phyloP scores from a whole-genome alignment of 768 basidiomycete genomes.

The Cubamyces lactineus region DNA sequence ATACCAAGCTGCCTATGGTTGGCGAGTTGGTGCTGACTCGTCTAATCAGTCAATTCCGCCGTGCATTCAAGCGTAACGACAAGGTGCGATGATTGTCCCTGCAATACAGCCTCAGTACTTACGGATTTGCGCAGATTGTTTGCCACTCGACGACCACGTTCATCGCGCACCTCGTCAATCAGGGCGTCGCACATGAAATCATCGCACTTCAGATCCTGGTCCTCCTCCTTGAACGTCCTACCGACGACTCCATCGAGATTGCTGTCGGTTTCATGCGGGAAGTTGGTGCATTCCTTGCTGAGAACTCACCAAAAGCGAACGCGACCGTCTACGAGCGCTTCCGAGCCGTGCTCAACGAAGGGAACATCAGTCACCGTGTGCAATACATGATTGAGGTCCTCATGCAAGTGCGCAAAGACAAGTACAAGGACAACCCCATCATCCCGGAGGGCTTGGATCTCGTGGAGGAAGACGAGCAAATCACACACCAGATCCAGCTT shows the following conservation, averaged over 20 bases:
- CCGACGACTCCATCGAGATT: slow-evolving; percentile 98
- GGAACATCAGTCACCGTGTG: slow-evolving; percentile 90
- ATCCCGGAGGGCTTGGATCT: slow-evolving; percentile 93
- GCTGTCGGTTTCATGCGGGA: slow-evolving; percentile 97
- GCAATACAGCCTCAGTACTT: background rate
- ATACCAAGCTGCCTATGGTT: slow-evolving; percentile 95
- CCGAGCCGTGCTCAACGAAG: slow-evolving; percentile 95
- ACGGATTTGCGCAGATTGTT: slow-evolving; percentile 60
- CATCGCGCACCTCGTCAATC: slow-evolving; percentile 89
- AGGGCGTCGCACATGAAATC: slow-evolving; percentile 91
- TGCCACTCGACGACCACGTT: slow-evolving; percentile 71
- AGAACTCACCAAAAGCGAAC: slow-evolving; percentile 94
- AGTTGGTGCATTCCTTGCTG: slow-evolving; percentile 91
- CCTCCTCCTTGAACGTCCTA: slow-evolving; percentile 92
- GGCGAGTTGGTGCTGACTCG: slow-evolving; percentile 90
- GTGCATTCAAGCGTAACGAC: slow-evolving; percentile 95
- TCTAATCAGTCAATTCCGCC: slow-evolving; percentile 92
- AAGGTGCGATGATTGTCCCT: slow-evolving; percentile 60
- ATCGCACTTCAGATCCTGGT: slow-evolving; percentile 95
- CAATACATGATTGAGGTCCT: slow-evolving; percentile 99
- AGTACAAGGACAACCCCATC: slow-evolving; percentile 98
- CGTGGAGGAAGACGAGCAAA: slow-evolving; percentile 97
- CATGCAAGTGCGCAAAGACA: slow-evolving; percentile 99
- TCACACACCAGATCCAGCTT: slow-evolving; percentile 86
- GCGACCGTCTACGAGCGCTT: slow-evolving; percentile 96